Evolutionary conservation across 140 eudicot genomes (phyloP), one percentile per base, ranked within the genome.

Genomic region (Flaveria floridana): DNA sequence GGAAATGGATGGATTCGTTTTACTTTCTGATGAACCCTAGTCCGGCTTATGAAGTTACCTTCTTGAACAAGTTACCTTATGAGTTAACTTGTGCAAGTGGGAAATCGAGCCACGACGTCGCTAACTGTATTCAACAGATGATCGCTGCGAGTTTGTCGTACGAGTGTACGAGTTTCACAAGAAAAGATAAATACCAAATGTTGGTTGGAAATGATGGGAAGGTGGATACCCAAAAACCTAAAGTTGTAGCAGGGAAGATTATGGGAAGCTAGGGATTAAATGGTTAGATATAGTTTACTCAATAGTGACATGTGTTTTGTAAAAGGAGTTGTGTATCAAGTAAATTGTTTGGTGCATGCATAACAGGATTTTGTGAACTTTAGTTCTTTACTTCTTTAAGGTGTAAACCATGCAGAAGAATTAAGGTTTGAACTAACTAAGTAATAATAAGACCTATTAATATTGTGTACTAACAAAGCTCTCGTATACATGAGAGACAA

Each of bases 181-280:
- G 92, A 84, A 87, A 78, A 62, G 89, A 87, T 64, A 87, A 87
- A 86, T 87, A 87, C 42, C 71, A 81, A 65, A 85, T 82, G 6
- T 79, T 87, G 85, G 89, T 86, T 7, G 91, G 89, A 70, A 84
- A 84, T 70, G 91, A 87, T 84, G 91, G 91, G 14, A 81, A 65
- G 10, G 86, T 84, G 20, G 79, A 50, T 3, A 70, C 51, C 30
- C 74, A 71, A 65, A 83, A 83, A 72, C 28, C 74, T 42, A 75
- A 64, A 76, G 75, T 19, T 26, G 72, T 25, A 1, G 39, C 61
- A 1, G 74, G 57, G 19, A 83, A 75, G 58, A 61, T 65, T 13
- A 83, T 75, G 87, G 87, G 79, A 2, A 75, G 84, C 19, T 82
- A 74, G 73, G 68, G 20, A 34, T 56, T 62, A 51, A 3, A 56